Conservation (phyloP, 2,329 filamentous ascomycete species). For the Aspergillus sp. region DNA sequence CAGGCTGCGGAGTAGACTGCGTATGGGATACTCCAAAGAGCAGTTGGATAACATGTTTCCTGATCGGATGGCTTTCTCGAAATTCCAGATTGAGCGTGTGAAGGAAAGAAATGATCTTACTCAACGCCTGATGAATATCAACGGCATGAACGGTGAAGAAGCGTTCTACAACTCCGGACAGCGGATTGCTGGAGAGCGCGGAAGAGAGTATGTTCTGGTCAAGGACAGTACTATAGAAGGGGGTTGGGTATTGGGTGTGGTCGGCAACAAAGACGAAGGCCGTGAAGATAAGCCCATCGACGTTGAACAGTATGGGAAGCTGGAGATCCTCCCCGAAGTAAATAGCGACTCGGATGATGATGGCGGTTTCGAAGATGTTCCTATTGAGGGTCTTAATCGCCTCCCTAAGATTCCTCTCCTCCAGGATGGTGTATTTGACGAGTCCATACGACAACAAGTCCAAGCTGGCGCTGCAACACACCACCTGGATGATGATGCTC, state of each 20-base stretch:
- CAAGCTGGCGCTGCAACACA: constrained; percentile 16
- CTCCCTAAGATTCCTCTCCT: constrained; percentile 62
- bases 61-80: constrained; percentile 93
- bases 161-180: constrained; percentile 62
- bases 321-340: constrained; percentile 51
- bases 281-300: constrained; percentile 87
- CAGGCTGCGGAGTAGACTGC: constrained; percentile 76
- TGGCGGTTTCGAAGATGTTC: constrained; percentile 86
- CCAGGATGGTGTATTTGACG: constrained; percentile 35
- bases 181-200: constrained; percentile 66
- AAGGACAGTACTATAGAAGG: constrained; percentile 94
- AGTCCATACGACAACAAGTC: constrained; percentile 30
- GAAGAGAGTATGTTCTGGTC: constrained; percentile 91
- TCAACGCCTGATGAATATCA: constrained; percentile 89
- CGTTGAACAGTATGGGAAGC: constrained; percentile 64
- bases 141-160: constrained; percentile 80
- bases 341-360: constrained; percentile 65
- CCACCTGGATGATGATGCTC: constrained; percentile 47
- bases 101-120: constrained; percentile 91
- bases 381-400: constrained; percentile 83
- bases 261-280: constrained; percentile 77
- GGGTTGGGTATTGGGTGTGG: constrained; percentile 92
- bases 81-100: constrained; percentile 93
- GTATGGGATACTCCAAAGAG: constrained; percentile 96
- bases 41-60: constrained; percentile 97